Base-by-base conservation (phyloP, 495 filamentous ascomycete species). In the Trichoderma erinaceum region DNA sequence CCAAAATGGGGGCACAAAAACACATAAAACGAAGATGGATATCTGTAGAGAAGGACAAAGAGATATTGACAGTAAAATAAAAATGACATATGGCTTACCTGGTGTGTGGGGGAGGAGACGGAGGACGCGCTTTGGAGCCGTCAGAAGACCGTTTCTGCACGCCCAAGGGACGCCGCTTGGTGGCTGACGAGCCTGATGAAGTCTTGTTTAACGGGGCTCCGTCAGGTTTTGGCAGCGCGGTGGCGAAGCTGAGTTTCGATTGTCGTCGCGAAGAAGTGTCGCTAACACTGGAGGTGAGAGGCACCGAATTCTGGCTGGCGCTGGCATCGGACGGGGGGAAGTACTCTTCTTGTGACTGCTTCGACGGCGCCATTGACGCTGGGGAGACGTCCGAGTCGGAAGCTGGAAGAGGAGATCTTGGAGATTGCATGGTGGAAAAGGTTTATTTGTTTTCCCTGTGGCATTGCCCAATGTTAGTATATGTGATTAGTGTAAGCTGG, bases 251-350 rank as follows among this genome's bases (percentile, higher is more conserved):
- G 56, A 61, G 27, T 23, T 21, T 61, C 11, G 56, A 61, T 12
- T 61, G 56, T 21, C 56, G 56, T 13, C 56, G 56, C 13, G 56
- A 61, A 61, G 56, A 61, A 32, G 56, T 35, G 56, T 61, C 56
- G 56, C 56, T 61, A 18, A 23, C 56, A 32, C 25, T 32, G 8
- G 25, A 61, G 4, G 56, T 8, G 23, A 32, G 11, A 61, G 56
- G 56, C 27, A 18, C 25, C 23, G 56, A 61, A 12, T 27, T 61
- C 27, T 61, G 56, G 27, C 27, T 61, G 56, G 27, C 56, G 29
- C 56, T 32, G 29, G 56, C 56, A 18, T 61, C 56, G 3, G 56
- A 32, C 13, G 56, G 25, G 1, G 56, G 56, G 16, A 61, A 61
- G 13, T 61, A 61, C 4, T 21, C 56, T 16, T 61, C 56, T 16